Evolutionary conservation across 2,329 filamentous ascomycete species (phyloP), one percentile per base, ranked within the genome.

Genomic region (Thermothelomyces thermophilus): DNA sequence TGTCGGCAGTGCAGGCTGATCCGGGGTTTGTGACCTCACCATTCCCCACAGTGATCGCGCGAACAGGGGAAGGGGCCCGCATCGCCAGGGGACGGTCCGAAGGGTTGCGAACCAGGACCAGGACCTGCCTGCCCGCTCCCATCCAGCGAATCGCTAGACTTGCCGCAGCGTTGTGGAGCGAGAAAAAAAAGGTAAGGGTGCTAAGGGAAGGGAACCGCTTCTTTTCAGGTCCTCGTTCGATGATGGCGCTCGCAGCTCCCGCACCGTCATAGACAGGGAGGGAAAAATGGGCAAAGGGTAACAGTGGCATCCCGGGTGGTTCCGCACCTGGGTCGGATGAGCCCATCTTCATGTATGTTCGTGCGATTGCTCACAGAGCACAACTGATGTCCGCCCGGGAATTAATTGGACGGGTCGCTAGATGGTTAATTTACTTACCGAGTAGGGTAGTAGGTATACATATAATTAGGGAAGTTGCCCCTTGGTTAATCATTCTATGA

Each of bases 91-190:
- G 26, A 45, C 41, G 50, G 50, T 48, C 51, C 39, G 46, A 30
- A 33, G 42, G 26, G 41, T n/a, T n/a, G 16, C 28, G 34, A 22
- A 36, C 33, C 26, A 28, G 28, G n/a, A 24, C 36, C 20, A 41
- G 39, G n/a, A 24, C 36, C 20, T 34, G 39, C 22, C 37, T 26
- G 7, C 41, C 36, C 28, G 5, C 3, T 26, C 17, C 16, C 4
- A n/a, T n/a, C 19, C n/a, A 26, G 44, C 55, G 53, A 56, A 56
- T 56, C 55, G 53, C 50, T 41, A 50, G 35, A 30, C 33, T 58
- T 54, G 48, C 56, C 52, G 51, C 35, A 20, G 22, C 24, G 36
- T 16, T 19, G 13, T 24, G 36, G 40, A 36, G 17, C n/a, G 45
- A 16, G 9, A 40, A 26, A 7, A 43, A 26, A 22, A 26, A 26